Percentiles rank a stretch among this genome's conserved stretches.
Evolutionary conservation across 2,329 filamentous ascomycete species (phyloP).

Genomic region (Canariomyces notabilis): DNA sequence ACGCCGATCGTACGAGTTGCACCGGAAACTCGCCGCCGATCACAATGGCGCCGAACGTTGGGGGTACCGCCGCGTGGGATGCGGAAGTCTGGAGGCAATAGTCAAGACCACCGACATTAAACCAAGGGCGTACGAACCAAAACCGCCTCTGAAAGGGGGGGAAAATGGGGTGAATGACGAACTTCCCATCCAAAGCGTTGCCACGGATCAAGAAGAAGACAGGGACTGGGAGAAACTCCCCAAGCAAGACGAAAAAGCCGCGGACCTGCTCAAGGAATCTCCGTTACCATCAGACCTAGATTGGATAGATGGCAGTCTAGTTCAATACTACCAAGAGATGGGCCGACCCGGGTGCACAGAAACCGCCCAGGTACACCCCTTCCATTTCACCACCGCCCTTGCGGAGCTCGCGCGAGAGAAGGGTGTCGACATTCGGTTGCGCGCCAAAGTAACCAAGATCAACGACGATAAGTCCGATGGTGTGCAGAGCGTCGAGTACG

Average conservation of each 20-base stretch:
- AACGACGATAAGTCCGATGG: slow-evolving; percentile 41
- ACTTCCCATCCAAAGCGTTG: slow-evolving; percentile 21
- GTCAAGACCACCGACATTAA: slow-evolving; percentile 25
- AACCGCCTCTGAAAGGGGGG: not conserved
- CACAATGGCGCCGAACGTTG: slow-evolving; percentile 73
- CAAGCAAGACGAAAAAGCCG: slow-evolving; percentile 50
- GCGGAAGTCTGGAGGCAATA: slow-evolving; percentile 52
- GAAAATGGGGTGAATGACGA: slow-evolving; percentile 17
- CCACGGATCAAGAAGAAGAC: slow-evolving; percentile 20
- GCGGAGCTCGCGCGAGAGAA: slow-evolving; percentile 66
- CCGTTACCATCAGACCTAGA: slow-evolving; percentile 73
- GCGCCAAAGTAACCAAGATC: slow-evolving; percentile 63
- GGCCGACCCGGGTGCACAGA: slow-evolving; percentile 61
- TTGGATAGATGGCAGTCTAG: slow-evolving; percentile 68
- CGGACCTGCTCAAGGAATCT: slow-evolving; percentile 46
- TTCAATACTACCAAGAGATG: slow-evolving; percentile 76
- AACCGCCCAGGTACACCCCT: slow-evolving; percentile 91
- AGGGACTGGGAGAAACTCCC: slow-evolving; percentile 58
- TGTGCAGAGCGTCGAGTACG: slow-evolving; percentile 57
- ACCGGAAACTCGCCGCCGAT: slow-evolving; percentile 77
- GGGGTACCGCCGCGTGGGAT: slow-evolving; percentile 79
- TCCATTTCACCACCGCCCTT: slow-evolving; percentile 82
- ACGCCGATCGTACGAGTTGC: slow-evolving; percentile 76
- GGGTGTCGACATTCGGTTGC: slow-evolving; percentile 63
- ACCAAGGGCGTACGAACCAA: not conserved